A percentile compares a stretch with the other conserved stretches of the same genome.
Conservation (phyloP, 2,329 filamentous ascomycete genomes). For the Incumbomyces delicatus region DNA sequence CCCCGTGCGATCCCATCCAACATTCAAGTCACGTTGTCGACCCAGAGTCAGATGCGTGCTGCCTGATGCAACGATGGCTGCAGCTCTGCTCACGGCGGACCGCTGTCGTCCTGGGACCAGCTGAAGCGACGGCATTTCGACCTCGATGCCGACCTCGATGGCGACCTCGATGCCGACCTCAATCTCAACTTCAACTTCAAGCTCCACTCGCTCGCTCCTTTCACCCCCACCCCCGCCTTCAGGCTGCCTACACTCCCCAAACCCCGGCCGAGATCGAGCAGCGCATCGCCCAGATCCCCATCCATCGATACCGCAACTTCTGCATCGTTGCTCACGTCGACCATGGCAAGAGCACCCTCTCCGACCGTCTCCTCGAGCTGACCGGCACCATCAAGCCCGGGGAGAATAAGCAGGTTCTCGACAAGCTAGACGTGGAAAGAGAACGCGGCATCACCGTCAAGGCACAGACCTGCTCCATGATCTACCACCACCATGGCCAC, state of each 20-base stretch:
- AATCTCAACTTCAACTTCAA: background rate
- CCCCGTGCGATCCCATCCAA: no score
- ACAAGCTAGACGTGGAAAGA: constrained; percentile 93
- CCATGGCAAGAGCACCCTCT: constrained; percentile 95
- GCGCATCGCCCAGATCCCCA: constrained; percentile 43
- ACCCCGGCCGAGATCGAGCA: constrained; percentile 45
- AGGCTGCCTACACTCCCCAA: constrained; percentile 18
- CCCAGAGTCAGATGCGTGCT: background rate
- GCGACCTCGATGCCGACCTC: no score
- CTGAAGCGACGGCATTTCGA: background rate
- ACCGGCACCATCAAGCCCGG: constrained; percentile 86
- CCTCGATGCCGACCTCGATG: no score
- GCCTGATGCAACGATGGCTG: constrained; percentile 21
- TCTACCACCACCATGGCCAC: constrained; percentile 73
- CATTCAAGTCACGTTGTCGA: no score
- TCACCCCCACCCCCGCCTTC: background rate
- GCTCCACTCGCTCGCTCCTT: background rate
- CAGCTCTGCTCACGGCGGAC: constrained; percentile 20
- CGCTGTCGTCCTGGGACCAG: constrained; percentile 12
- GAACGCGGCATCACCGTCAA: constrained; percentile 97
- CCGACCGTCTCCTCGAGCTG: constrained; percentile 81
- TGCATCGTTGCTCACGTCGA: constrained; percentile 98
- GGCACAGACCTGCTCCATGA: constrained; percentile 96
- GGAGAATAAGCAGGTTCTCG: constrained; percentile 86
- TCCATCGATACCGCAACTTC: constrained; percentile 68